A percentile compares a stretch with the other conserved stretches of the same genome.
Conservation (phyloP, 148 eudicot species). For the Dysphania ambrosioides region DNA sequence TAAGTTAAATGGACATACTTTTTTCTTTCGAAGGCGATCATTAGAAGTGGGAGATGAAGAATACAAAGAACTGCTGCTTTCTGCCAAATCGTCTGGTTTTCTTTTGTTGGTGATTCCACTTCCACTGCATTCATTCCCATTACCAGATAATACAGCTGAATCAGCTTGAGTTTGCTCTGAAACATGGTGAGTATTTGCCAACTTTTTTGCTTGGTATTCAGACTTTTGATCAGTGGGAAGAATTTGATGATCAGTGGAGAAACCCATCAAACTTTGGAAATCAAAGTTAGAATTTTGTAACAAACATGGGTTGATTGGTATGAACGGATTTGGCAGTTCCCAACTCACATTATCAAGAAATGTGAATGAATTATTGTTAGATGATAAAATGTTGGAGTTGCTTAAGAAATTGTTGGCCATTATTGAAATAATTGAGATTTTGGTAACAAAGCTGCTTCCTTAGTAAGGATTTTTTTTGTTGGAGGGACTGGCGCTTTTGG, state of each 20-base stretch:
- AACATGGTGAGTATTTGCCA: slow-evolving; percentile 21
- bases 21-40: slow-evolving; percentile 31
- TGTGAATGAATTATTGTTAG: slow-evolving; percentile 19
- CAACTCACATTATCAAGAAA: slow-evolving; percentile 38
- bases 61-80: slow-evolving; percentile 41
- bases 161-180: slow-evolving; percentile 10
- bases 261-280: slow-evolving; percentile 39
- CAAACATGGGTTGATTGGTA: slow-evolving; percentile 27
- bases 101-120: slow-evolving; percentile 41
- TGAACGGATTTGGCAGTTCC: slow-evolving; percentile 38
- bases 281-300: slow-evolving; percentile 26
- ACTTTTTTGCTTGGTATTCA: slow-evolving; percentile 6
- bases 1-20: slow-evolving; percentile 30
- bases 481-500: neutral
- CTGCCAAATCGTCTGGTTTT: slow-evolving; percentile 40
- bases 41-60: slow-evolving; percentile 48
- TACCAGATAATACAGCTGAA: slow-evolving; percentile 16
- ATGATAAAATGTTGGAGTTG: slow-evolving; percentile 23
- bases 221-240: slow-evolving; percentile 24
- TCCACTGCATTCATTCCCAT: slow-evolving; percentile 12
- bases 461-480: neutral
- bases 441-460: too few relatives aligned
- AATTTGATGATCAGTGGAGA: slow-evolving; percentile 41
- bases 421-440: neutral
- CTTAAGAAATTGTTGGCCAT: slow-evolving; percentile 41